Percentiles rank a stretch among this genome's conserved stretches.
Evolutionary conservation across 2,329 filamentous ascomycete species (phyloP).

Genomic region (Aspergillus aculeatinus): DNA sequence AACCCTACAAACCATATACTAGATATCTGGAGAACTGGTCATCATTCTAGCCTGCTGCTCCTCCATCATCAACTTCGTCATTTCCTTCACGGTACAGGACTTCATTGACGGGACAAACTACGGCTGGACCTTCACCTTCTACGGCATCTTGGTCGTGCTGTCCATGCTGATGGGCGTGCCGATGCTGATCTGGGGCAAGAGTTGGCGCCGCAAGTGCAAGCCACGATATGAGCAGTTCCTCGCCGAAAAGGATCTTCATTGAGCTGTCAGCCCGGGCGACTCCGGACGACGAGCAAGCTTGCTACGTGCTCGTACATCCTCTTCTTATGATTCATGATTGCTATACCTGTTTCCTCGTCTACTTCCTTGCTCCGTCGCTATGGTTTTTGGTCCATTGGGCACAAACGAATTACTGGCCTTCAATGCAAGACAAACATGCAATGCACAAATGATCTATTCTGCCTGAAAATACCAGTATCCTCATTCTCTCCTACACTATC

Average conservation of each 20-base stretch:
- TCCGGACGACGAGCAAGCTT: neutral
- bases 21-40: conserved; percentile 41
- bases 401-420: neutral
- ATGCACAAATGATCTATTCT: neutral
- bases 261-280: neutral
- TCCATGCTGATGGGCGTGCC: conserved; percentile 28
- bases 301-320: neutral
- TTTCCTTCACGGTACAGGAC: conserved; percentile 42
- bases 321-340: neutral
- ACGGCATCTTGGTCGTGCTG: conserved; percentile 31
- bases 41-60: conserved; percentile 40
- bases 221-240: conserved; percentile 28
- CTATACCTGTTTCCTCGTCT: neutral
- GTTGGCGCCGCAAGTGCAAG: conserved; percentile 31
- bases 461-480: too few relatives aligned
- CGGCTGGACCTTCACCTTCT: conserved; percentile 37
- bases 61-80: conserved; percentile 35
- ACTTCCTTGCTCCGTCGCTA: neutral
- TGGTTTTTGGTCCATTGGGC: neutral
- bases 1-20: neutral
- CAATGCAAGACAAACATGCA: neutral
- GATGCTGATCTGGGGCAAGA: conserved; percentile 35
- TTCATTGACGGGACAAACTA: conserved; percentile 40
- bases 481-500: neutral
- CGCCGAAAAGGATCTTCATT: conserved; percentile 18